A percentile compares a stretch with the other conserved stretches of the same genome.
Conservation (phyloP, 2,329 filamentous ascomycete genomes). For the Zymoseptoria ardabiliae region DNA sequence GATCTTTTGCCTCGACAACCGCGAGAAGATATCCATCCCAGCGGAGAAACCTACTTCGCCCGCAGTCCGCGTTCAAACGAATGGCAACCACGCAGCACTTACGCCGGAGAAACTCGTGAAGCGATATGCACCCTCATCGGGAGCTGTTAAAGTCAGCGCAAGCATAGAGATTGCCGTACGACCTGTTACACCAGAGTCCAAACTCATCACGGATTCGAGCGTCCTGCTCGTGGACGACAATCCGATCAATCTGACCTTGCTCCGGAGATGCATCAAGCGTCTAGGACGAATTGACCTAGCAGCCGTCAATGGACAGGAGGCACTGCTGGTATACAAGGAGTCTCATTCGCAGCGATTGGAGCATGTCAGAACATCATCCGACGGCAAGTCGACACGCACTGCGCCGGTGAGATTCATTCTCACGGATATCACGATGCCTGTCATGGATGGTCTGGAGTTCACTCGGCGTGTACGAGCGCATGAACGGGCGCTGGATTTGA, state of each 20-base stretch:
- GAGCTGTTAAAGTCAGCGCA: not conserved
- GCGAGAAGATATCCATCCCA: not conserved
- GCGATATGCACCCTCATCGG: not conserved
- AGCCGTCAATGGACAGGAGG: slow-evolving; percentile 42
- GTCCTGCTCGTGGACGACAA: slow-evolving; percentile 30
- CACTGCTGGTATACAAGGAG: slow-evolving; percentile 27
- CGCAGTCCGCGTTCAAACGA: not conserved
- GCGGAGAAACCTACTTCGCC: not conserved
- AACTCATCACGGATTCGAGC: not conserved
- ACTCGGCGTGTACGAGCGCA: slow-evolving; percentile 25
- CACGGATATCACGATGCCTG: slow-evolving; percentile 39
- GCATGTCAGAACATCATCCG: not conserved
- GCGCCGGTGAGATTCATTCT: slow-evolving; percentile 32
- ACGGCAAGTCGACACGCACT: not conserved
- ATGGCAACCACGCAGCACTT: not conserved
- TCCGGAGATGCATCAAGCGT: slow-evolving; percentile 21
- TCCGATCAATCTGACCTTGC: slow-evolving; percentile 26
- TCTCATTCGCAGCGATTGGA: not conserved
- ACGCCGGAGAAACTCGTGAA: not conserved
- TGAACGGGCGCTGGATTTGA: slow-evolving; percentile 13
- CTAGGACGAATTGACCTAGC: slow-evolving; percentile 34
- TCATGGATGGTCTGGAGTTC: slow-evolving; percentile 30
- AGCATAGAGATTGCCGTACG: not conserved
- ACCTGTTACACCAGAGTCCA: not conserved
- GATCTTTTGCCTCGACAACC: slow-evolving; percentile 3